Base-by-base conservation (phyloP, 306 rosid species). In the Elaeagnus macrophylla region DNA sequence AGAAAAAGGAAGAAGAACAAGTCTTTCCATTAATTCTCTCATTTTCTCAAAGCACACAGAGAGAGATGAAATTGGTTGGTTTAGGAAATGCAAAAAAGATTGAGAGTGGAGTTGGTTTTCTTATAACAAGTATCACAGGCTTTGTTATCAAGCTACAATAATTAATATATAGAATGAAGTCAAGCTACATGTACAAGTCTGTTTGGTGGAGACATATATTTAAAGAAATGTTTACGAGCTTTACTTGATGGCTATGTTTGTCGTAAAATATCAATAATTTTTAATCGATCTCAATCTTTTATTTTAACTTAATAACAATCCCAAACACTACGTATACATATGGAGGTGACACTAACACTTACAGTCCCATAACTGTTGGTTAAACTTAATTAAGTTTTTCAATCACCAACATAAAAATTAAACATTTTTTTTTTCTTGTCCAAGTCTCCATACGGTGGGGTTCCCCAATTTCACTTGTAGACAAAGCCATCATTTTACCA, bases 21-120 rank as follows among this genome's bases (percentile, higher is more conserved):
- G 71, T 68, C 96, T 91, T 67, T 91, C 99, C 96, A 91, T 76
- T 80, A 69, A 75, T 19, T 76, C 77, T 69, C 93, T 91, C 99
- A 83, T 87, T 59, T 71, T 43, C 10, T 37, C 18, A 61, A 57
- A 38, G 36, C 7, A 39, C 10, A 47, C 15, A 48, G 43, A 37
- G n/a, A 15, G 3, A 51, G 12, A 18, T 35, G 9, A 48, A 2
- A 35, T 5, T 25, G 40, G 56, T 25, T 41, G 48, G 65, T 14
- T 60, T 61, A 61, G 65, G 16, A 54, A 62, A 56, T 65, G 79
- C 73, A 71, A 60, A 56, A 35, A 1, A 25, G n/a, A 32, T 48
- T 36, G 20, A 63, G 68, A 68, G 62, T 52, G 56, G 44, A 70
- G 48, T 75, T 57, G 77, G 70, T 53, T 55, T 68, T 72, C 66